phyloP scores from a whole-genome alignment of 2,329 filamentous ascomycete genomes.

The Colletotrichum chrysophilum region DNA sequence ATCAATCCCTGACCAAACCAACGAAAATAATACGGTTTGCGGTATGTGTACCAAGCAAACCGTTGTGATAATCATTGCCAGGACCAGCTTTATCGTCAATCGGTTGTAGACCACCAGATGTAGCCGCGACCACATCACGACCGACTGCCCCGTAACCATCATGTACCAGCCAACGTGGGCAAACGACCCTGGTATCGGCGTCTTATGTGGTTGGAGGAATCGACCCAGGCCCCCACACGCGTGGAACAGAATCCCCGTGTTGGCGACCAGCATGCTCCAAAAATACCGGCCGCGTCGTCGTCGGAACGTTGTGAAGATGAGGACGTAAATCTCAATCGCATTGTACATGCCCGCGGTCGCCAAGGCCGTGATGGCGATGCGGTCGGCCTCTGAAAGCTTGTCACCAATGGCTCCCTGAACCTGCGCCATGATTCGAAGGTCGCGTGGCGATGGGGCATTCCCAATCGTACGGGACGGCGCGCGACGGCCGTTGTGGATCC shows the following conservation, averaged over 20 bases:
- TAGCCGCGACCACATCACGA: slow-evolving; percentile 48
- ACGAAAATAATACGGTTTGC: slow-evolving; percentile 55
- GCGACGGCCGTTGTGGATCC: neutral
- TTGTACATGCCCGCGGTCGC: slow-evolving; percentile 24
- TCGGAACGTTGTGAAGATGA: slow-evolving; percentile 29
- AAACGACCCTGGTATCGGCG: slow-evolving; percentile 50
- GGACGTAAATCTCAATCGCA: slow-evolving; percentile 27
- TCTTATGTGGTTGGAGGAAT: slow-evolving; percentile 37
- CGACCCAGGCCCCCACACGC: slow-evolving; percentile 43
- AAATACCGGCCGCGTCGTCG: slow-evolving; percentile 30
- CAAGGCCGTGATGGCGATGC: neutral
- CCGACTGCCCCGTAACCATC: slow-evolving; percentile 56
- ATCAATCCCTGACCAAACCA: slow-evolving; percentile 43
- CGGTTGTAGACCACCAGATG: slow-evolving; percentile 53
- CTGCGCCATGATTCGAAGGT: slow-evolving; percentile 1
- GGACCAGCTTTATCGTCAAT: slow-evolving; percentile 28
- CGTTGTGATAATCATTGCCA: slow-evolving; percentile 58
- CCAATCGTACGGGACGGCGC: neutral
- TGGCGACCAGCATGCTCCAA: slow-evolving; percentile 31
- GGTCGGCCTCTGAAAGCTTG: neutral
- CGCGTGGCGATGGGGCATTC: neutral
- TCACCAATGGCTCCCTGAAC: slow-evolving; percentile 8
- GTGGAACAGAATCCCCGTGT: slow-evolving; percentile 54
- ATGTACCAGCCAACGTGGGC: slow-evolving; percentile 47
- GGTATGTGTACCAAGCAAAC: slow-evolving; percentile 51